These are phyloP conservation scores for Xylaria acuta DNA, from an alignment of 495 filamentous ascomycete genomes.

Conservation along the genomic window DNA sequence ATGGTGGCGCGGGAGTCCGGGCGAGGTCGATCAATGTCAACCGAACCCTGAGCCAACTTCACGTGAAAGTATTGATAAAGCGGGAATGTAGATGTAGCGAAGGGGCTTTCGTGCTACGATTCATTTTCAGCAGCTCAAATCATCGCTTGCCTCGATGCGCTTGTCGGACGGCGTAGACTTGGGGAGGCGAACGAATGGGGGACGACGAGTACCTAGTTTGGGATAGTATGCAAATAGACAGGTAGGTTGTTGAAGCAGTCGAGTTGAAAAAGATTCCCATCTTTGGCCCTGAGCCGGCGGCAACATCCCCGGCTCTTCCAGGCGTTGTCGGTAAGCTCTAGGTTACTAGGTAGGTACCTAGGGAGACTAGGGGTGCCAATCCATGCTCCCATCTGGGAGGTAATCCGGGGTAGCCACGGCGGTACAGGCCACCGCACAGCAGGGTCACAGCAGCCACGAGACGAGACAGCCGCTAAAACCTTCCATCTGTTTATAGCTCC, in stretches of 20 bases:
- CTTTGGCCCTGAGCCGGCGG: neutral
- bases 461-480: slow-evolving; percentile 1
- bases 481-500: neutral
- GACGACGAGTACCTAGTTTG: neutral
- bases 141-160: slow-evolving; percentile 13
- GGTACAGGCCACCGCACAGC: neutral
- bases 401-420: slow-evolving; percentile 2
- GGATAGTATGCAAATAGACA: neutral
- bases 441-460: neutral
- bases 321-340: slow-evolving; percentile 5
- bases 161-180: neutral
- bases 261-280: neutral
- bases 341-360: too few species aligned
- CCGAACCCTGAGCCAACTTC: slow-evolving; percentile 23
- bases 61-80: slow-evolving; percentile 17
- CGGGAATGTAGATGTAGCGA: slow-evolving; percentile 20
- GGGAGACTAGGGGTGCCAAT: neutral
- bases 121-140: slow-evolving; percentile 26
- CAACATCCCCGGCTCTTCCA: slow-evolving; percentile 7
- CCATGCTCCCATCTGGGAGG: slow-evolving; percentile 9
- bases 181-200: neutral
- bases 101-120: slow-evolving; percentile 19
- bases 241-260: neutral
- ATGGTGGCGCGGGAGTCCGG: slow-evolving; percentile 39
- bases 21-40: slow-evolving; percentile 30